Percentiles rank a stretch among this genome's conserved stretches.
These are phyloP conservation scores for Hemileia vastatrix DNA, from an alignment of 1,284 basidiomycete genomes.

Conservation along the genomic window DNA sequence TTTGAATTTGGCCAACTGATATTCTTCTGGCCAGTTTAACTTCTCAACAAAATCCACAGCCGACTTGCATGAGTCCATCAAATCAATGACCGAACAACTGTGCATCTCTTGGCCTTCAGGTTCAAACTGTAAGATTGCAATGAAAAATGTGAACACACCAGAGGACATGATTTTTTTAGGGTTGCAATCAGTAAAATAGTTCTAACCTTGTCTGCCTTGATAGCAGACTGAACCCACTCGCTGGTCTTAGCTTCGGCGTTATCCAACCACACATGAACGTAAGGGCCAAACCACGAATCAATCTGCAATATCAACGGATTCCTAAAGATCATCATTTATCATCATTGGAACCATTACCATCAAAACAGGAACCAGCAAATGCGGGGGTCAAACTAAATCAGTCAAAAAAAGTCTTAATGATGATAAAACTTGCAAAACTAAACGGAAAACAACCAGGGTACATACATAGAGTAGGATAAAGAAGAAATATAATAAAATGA, in stretches of 20 bases:
- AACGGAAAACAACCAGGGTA: too few species aligned
- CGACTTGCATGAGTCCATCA: constrained; percentile 86
- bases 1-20: constrained; percentile 79
- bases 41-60: constrained; percentile 79
- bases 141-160: not conserved
- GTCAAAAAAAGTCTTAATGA: not conserved
- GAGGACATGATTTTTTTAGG: too few species aligned
- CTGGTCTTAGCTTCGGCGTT: constrained; percentile 80
- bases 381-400: constrained; percentile 27
- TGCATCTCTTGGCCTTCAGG: constrained; percentile 73
- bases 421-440: not conserved
- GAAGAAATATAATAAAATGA: too few species aligned
- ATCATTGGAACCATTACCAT: too few species aligned
- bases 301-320: constrained; percentile 17
- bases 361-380: constrained; percentile 22
- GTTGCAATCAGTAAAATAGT: not conserved
- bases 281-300: constrained; percentile 69
- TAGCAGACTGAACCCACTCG: constrained; percentile 89
- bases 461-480: too few species aligned
- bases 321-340: constrained; percentile 26
- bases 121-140: constrained; percentile 56
- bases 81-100: constrained; percentile 88
- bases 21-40: constrained; percentile 81
- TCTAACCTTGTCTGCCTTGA: constrained; percentile 70
- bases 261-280: constrained; percentile 80